phyloP scores from a whole-genome alignment of 176 grass and related monocot species.

The Musa troglodytarum region DNA sequence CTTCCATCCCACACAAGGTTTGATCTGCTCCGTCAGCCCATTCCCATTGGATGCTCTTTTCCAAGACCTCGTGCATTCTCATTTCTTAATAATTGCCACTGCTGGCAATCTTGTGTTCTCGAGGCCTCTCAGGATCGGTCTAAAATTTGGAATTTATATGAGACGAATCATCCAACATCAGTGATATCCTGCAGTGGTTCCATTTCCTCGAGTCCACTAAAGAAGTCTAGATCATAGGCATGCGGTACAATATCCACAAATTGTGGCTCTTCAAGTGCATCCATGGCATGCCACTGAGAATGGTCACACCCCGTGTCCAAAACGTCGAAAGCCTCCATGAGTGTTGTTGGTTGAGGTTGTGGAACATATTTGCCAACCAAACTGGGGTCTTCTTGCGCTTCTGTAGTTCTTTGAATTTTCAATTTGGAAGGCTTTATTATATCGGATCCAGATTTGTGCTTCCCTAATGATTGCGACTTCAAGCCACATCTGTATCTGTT shows the following conservation, averaged over 20 bases:
- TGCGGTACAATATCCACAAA: slow-evolving; percentile 26
- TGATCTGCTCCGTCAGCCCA: neutral
- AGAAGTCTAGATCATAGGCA: slow-evolving; percentile 43
- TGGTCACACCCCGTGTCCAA: slow-evolving; percentile 33
- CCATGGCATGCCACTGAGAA: slow-evolving; percentile 6
- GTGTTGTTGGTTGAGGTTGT: slow-evolving; percentile 19
- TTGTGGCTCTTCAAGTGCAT: slow-evolving; percentile 24
- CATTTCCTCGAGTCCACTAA: slow-evolving; percentile 51
- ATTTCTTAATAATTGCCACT: neutral
- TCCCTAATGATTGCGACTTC: slow-evolving; percentile 46
- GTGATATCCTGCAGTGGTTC: slow-evolving; percentile 68
- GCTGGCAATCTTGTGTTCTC: neutral
- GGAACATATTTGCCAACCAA: slow-evolving; percentile 32
- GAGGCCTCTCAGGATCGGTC: neutral
- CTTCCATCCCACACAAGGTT: neutral
- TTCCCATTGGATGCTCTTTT: neutral
- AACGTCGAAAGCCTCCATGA: slow-evolving; percentile 29
- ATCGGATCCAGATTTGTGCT: slow-evolving; percentile 63
- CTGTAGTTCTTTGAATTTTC: slow-evolving; percentile 51
- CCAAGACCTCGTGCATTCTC: neutral
- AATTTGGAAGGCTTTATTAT: slow-evolving; percentile 47
- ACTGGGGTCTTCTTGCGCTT: slow-evolving; percentile 33
- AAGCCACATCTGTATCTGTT: slow-evolving; percentile 39
- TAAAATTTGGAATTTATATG: neutral
- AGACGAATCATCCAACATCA: slow-evolving; percentile 54